Evolutionary conservation across 495 filamentous ascomycete species (phyloP), one percentile per base, ranked within the genome.

Genomic region (Annulohypoxylon maeteangense): DNA sequence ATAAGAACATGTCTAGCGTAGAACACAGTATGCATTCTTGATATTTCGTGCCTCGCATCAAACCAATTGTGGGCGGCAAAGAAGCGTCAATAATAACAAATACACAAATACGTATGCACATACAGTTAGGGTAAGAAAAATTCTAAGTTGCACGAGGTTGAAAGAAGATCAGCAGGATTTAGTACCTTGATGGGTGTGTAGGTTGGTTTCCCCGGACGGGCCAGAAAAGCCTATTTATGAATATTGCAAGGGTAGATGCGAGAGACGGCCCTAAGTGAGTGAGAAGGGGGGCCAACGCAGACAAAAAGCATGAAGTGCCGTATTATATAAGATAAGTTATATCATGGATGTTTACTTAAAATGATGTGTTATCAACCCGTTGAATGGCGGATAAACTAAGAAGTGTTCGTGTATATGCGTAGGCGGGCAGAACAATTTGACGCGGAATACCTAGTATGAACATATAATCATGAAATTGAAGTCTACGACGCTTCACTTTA

Each of bases 141-240:
- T 68, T 58, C n/a, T 40, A 65, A 65, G 40, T 61, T 45, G 48
- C 70, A 65, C 25, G 47, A 58, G 48, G 20, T 27, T 14, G 0
- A 62, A 44, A 51, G 18, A 27, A 25, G 65, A 69, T 73, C 70
- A 64, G 44, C 70, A 56, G 3, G 32, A 45, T 62, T 51, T 69
- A 68, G 50, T 58, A 58, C 65, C 42, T 65, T 69, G 60, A 66
- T 65, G 44, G 40, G 59, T 45, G 59, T 42, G 56, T 58, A 63
- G 36, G 51, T 51, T 51, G 23, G 63, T n/a, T 69, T 73, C 70
- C 70, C 70, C 70, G 65, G 70, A 65, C 50, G 62, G 65, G 55
- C 70, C 65, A 69, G 70, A 69, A 73, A 73, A 65, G 62, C 50
- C 70, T 73, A 69, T 73, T 66, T 22, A 36, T 65, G 31, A 56